Conservation (phyloP, 1,284 basidiomycete species). For the Sporisorium graminicola region DNA sequence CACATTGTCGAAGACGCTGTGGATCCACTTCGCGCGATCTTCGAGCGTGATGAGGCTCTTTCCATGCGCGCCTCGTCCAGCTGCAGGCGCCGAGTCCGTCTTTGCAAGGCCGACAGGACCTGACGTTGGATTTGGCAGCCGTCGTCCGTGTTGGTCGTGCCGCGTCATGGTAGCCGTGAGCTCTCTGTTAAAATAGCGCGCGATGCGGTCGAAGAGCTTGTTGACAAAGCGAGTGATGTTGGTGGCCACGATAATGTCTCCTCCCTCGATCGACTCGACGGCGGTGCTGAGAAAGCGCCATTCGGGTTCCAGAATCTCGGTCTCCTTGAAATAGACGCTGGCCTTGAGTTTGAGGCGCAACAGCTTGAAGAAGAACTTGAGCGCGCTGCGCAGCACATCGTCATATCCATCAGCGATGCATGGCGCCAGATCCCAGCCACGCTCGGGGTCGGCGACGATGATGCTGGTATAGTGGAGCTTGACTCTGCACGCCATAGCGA, state of each 20-base stretch:
- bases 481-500: slow-evolving; percentile 91
- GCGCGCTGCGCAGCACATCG: slow-evolving; percentile 84
- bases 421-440: slow-evolving; percentile 88
- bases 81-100: slow-evolving; percentile 23
- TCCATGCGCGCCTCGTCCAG: slow-evolving; percentile 48
- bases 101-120: slow-evolving; percentile 45
- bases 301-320: slow-evolving; percentile 94
- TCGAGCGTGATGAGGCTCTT: slow-evolving; percentile 78
- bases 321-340: slow-evolving; percentile 97
- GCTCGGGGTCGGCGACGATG: slow-evolving; percentile 83
- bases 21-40: slow-evolving; percentile 88
- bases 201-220: slow-evolving; percentile 77
- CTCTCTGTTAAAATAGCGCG: slow-evolving; percentile 93
- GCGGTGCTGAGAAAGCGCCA: slow-evolving; percentile 96
- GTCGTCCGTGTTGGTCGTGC: slow-evolving; percentile 36
- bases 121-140: slow-evolving; percentile 27
- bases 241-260: slow-evolving; percentile 86
- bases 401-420: slow-evolving; percentile 93
- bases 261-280: slow-evolving; percentile 87
- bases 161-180: slow-evolving; percentile 78
- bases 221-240: slow-evolving; percentile 67
- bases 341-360: slow-evolving; percentile 96
- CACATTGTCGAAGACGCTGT: slow-evolving; percentile 92
- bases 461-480: slow-evolving; percentile 94
- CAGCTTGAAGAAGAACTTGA: slow-evolving; percentile 91